These are phyloP conservation scores for Dendrocalamus sinicus DNA, from an alignment of 176 grass and related monocot genomes.

Conservation along the genomic window DNA sequence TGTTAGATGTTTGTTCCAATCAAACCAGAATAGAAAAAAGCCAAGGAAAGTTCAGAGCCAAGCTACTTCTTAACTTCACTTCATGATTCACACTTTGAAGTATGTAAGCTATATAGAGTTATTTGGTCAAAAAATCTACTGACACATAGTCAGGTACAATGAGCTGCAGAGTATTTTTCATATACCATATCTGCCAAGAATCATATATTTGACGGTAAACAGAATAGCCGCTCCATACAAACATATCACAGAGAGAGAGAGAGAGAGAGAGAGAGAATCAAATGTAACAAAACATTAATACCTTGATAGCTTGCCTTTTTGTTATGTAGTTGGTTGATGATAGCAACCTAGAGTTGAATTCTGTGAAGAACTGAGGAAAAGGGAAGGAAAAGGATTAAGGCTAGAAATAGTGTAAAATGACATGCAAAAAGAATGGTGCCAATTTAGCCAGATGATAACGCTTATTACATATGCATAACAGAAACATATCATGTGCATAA, in stretches of 20 bases:
- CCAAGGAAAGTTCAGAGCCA: neutral
- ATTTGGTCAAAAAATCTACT: neutral
- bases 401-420: conserved; percentile 28
- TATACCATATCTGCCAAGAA: neutral
- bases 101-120: neutral
- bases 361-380: conserved; percentile 75
- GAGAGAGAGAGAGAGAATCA: too few species aligned
- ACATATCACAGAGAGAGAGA: too few species aligned
- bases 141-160: neutral
- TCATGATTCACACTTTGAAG: conserved; percentile 14
- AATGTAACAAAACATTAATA: conserved; percentile 37
- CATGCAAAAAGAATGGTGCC: neutral
- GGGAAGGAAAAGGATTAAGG: conserved; percentile 40
- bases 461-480: conserved; percentile 10
- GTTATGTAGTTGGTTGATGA: conserved; percentile 92
- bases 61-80: neutral
- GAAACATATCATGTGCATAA: neutral
- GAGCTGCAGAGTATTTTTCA: neutral
- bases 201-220: neutral
- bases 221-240: neutral
- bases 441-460: neutral
- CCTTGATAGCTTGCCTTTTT: conserved; percentile 98
- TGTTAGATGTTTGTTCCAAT: neutral
- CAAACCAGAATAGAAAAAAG: conserved; percentile 1
- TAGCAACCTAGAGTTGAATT: conserved; percentile 91